Percentiles rank a stretch among this genome's conserved stretches.
These are phyloP conservation scores for Phalaenopsis hybrid DNA, from an alignment of 116 monocot genomes.

Conservation along the genomic window DNA sequence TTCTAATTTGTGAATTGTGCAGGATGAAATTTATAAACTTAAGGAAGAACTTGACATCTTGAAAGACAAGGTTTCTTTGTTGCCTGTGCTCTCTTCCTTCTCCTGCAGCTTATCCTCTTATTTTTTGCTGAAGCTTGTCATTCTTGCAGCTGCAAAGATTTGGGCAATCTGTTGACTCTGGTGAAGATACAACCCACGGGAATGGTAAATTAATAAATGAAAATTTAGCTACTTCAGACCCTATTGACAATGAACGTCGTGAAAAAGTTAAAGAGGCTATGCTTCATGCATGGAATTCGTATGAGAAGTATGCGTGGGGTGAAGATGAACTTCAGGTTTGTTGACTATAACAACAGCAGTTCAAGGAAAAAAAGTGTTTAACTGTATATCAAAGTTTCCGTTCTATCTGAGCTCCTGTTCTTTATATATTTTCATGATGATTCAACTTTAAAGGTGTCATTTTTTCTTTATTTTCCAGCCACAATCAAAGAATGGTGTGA, in stretches of 20 bases:
- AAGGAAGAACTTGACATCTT: slow-evolving; percentile 33
- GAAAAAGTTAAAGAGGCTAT: slow-evolving; percentile 88
- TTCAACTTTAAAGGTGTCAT: slow-evolving; percentile 3
- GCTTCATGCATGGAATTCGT: slow-evolving; percentile 94
- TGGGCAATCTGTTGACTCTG: slow-evolving; percentile 13
- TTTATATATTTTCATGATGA: slow-evolving; percentile 1
- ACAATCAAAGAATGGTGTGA: slow-evolving; percentile 63
- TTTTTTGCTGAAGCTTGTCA: neutral
- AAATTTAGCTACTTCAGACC: slow-evolving; percentile 24
- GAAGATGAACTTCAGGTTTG: slow-evolving; percentile 88
- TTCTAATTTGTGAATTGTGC: neutral
- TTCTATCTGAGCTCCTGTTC: neutral
- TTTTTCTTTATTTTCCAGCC: slow-evolving; percentile 41
- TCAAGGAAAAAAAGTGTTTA: neutral
- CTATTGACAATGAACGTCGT: slow-evolving; percentile 47
- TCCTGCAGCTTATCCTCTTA: neutral
- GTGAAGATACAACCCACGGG: slow-evolving; percentile 11
- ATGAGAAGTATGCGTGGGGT: slow-evolving; percentile 90
- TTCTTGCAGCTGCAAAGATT: slow-evolving; percentile 30
- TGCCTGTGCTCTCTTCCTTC: neutral
- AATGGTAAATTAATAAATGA: slow-evolving; percentile 8
- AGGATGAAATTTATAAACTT: slow-evolving; percentile 58
- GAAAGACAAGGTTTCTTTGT: slow-evolving; percentile 54
- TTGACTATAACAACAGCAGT: neutral
- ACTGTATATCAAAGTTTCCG: neutral